phyloP scores from a whole-genome alignment of 2,329 filamentous ascomycete genomes.

The Macrophomina tecta region DNA sequence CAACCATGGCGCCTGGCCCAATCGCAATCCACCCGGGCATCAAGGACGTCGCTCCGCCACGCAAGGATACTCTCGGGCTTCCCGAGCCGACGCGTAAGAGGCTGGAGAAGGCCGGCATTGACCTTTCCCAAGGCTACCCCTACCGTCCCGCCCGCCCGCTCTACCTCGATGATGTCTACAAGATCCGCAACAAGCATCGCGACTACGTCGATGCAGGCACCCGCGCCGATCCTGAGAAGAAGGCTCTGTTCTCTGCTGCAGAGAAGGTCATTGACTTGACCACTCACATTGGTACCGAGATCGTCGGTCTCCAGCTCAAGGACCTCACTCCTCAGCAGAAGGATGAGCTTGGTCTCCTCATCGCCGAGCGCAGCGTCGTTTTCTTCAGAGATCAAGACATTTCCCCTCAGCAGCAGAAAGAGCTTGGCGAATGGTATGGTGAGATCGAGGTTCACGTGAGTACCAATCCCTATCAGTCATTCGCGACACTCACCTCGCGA shows the following conservation, averaged over 20 bases:
- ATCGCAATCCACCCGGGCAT: conserved; percentile 61
- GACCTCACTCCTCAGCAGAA: conserved; percentile 64
- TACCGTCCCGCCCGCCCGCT: conserved; percentile 71
- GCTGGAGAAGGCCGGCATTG: conserved; percentile 71
- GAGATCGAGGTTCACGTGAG: conserved; percentile 72
- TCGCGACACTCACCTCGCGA: neutral
- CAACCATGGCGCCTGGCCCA: conserved; percentile 62
- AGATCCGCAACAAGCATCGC: conserved; percentile 65
- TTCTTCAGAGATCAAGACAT: conserved; percentile 66
- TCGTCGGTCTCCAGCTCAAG: conserved; percentile 67
- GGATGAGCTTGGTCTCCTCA: conserved; percentile 67
- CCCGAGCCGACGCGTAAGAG: conserved; percentile 63
- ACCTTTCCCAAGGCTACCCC: conserved; percentile 73
- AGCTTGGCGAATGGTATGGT: conserved; percentile 66
- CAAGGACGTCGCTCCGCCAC: conserved; percentile 66
- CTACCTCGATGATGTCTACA: conserved; percentile 72
- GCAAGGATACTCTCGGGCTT: conserved; percentile 68
- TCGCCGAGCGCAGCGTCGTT: conserved; percentile 70
- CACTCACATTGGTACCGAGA: conserved; percentile 67
- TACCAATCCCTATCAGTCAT: conserved; percentile 5
- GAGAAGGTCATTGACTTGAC: conserved; percentile 69
- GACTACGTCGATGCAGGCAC: conserved; percentile 66
- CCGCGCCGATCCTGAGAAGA: conserved; percentile 70
- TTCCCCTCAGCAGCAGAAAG: conserved; percentile 32
- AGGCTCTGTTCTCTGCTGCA: conserved; percentile 64